These are phyloP conservation scores for Boehmeria nivea DNA, from an alignment of 306 rosid genomes.

Conservation along the genomic window DNA sequence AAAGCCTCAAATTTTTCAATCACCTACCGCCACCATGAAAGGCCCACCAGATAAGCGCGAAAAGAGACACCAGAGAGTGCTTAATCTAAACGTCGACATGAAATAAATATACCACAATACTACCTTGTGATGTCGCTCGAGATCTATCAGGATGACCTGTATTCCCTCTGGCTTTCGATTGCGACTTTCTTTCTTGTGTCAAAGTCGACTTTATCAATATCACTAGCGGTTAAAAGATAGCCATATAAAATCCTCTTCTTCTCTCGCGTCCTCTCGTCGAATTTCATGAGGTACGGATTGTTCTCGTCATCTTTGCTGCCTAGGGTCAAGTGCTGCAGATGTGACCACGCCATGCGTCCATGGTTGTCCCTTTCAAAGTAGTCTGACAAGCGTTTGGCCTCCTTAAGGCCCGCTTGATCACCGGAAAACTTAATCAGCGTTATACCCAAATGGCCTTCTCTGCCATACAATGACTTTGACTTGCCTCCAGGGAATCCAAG, in stretches of 20 bases:
- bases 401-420: conserved; percentile 76
- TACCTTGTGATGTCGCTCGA: conserved; percentile 30
- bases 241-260: conserved; percentile 80
- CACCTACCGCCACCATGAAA: conserved; percentile 12
- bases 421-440: conserved; percentile 74
- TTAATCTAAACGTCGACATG: not conserved
- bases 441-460: conserved; percentile 94
- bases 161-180: conserved; percentile 74
- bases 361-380: conserved; percentile 68
- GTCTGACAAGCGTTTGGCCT: conserved; percentile 71
- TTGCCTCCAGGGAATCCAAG: conserved; percentile 90
- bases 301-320: conserved; percentile 79
- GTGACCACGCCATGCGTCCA: conserved; percentile 78
- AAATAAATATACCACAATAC: conserved; percentile 14
- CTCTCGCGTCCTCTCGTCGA: conserved; percentile 64
- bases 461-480: conserved; percentile 87
- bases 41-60: no score
- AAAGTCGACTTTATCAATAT: conserved; percentile 80
- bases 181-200: conserved; percentile 77
- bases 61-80: no score
- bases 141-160: conserved; percentile 39
- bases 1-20: conserved; percentile 18
- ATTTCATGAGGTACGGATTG: conserved; percentile 69
- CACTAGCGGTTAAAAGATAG: conserved; percentile 80
- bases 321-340: conserved; percentile 44